A percentile compares a stretch with the other conserved stretches of the same genome.
Conservation (phyloP, 805 yeast species). For the Helenozyma rhizophorensis region DNA sequence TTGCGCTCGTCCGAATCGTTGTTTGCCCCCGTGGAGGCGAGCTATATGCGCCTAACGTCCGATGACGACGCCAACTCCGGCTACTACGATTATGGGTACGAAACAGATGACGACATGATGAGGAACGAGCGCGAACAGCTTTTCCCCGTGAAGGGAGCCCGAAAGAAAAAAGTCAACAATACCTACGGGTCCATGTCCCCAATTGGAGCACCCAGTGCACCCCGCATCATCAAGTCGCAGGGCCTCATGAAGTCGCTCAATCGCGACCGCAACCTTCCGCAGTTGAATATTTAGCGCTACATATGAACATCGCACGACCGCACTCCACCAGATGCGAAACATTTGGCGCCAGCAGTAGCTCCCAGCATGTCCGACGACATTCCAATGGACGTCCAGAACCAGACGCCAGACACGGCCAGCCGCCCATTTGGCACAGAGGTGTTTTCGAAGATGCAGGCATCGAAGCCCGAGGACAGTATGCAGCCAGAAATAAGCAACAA, state of each 20-base stretch:
- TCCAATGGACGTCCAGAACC: slow-evolving; percentile 11
- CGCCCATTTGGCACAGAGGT: too few relatives aligned
- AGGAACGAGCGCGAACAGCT: slow-evolving; percentile 29
- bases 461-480: too few relatives aligned
- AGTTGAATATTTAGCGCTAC: slow-evolving; percentile 1
- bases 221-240: slow-evolving; percentile 22
- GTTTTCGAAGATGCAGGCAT: too few relatives aligned
- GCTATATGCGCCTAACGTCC: slow-evolving; percentile 35
- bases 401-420: too few relatives aligned
- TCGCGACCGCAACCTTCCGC: slow-evolving; percentile 23
- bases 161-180: slow-evolving; percentile 5
- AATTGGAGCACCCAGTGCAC: slow-evolving; percentile 17
- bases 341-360: background rate
- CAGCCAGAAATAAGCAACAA: too few relatives aligned
- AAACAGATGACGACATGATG: slow-evolving; percentile 38
- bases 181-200: slow-evolving; percentile 11
- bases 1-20: slow-evolving; percentile 2
- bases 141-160: slow-evolving; percentile 20
- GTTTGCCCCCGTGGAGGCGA: slow-evolving; percentile 18
- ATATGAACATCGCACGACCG: too few relatives aligned
- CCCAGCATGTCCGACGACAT: slow-evolving; percentile 29
- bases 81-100: slow-evolving; percentile 36
- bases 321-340: too few relatives aligned
- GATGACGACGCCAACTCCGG: slow-evolving; percentile 21
- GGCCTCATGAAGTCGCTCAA: slow-evolving; percentile 14